phyloP scores from a whole-genome alignment of 2,329 filamentous ascomycete species.

The Talaromyces sp. region DNA sequence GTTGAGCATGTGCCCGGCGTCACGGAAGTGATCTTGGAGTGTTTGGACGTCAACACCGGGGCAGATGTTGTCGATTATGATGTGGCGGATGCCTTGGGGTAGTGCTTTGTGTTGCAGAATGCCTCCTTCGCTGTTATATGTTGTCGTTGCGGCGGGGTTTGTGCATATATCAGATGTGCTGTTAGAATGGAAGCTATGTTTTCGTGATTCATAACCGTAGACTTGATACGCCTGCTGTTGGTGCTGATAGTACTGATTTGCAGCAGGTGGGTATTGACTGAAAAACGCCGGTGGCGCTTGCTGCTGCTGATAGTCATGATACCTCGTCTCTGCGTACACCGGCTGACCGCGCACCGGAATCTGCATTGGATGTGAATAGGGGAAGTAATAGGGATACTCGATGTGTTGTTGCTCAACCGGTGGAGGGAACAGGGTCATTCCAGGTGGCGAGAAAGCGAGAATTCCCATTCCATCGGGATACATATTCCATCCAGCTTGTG shows the following conservation, averaged over 20 bases:
- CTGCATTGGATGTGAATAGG: slow-evolving; percentile 1
- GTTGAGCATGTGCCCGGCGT: slow-evolving; percentile 32
- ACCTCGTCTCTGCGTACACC: neutral
- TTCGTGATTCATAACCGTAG: neutral
- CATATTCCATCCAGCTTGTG: neutral
- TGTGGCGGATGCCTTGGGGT: slow-evolving; percentile 15
- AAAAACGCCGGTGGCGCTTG: neutral
- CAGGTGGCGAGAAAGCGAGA: neutral
- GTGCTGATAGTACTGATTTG: neutral
- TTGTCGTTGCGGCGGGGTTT: neutral
- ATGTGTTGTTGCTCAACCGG: neutral
- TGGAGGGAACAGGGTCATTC: neutral
- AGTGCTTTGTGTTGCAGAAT: neutral
- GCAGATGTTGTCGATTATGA: slow-evolving; percentile 32
- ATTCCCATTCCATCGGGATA: slow-evolving; percentile 2
- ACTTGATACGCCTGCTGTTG: neutral
- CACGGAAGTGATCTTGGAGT: slow-evolving; percentile 32
- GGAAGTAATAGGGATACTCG: slow-evolving; percentile 8
- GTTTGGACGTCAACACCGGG: slow-evolving; percentile 30
- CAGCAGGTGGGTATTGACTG: neutral
- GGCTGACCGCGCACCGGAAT: slow-evolving; percentile 1
- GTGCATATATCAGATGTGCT: neutral
- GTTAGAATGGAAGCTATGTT: neutral
- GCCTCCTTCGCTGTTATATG: neutral
- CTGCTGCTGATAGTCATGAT: neutral